Conservation (phyloP, 345 rosid species). For the Microthlaspi erraticum region DNA sequence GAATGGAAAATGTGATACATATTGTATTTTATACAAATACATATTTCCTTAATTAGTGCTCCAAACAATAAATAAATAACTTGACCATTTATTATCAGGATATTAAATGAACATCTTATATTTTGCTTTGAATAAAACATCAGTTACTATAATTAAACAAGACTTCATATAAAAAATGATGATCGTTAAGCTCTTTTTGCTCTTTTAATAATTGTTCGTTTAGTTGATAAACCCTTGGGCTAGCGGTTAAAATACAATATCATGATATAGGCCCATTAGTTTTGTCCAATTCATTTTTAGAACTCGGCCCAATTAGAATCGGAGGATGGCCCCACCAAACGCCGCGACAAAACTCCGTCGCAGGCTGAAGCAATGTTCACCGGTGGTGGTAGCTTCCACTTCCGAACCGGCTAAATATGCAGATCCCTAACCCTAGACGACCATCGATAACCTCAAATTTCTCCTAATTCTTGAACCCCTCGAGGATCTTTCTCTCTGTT, state of each 20-base stretch:
- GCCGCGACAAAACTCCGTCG: constrained; percentile 45
- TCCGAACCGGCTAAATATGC: constrained; percentile 36
- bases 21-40: no score
- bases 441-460: constrained; percentile 26
- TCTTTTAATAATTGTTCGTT: no score
- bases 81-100: no score
- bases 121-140: no score
- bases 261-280: neutral
- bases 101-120: no score
- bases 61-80: no score
- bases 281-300: neutral
- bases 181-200: no score
- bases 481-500: constrained; percentile 4
- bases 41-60: no score
- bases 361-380: constrained; percentile 30
- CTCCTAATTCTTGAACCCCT: neutral
- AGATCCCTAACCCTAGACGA: constrained; percentile 29
- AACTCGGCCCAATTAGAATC: neutral
- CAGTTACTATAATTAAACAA: no score
- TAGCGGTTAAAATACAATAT: neutral
- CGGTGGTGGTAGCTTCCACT: constrained; percentile 43
- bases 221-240: neutral
- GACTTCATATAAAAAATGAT: no score
- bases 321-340: constrained; percentile 28
- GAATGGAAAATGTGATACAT: no score